A percentile compares a stretch with the other conserved stretches of the same genome.
Conservation (phyloP, 768 basidiomycete genomes). For the Lactarius pseudohatsudake region DNA sequence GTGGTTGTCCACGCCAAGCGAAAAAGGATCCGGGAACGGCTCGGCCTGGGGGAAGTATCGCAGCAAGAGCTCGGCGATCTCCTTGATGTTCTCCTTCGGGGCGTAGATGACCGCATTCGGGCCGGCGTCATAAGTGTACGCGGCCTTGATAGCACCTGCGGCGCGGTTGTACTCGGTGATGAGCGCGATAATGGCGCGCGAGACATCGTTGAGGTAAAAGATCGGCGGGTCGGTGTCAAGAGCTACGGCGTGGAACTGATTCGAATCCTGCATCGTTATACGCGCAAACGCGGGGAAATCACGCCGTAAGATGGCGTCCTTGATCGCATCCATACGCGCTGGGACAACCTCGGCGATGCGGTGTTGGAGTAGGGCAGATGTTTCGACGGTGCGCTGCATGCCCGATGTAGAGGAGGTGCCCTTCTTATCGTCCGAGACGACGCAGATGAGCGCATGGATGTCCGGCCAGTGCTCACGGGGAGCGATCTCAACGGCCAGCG, state of each 20-base stretch:
- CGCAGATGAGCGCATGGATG: slow-evolving; percentile 95
- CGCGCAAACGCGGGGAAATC: slow-evolving; percentile 89
- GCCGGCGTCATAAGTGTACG: slow-evolving; percentile 99
- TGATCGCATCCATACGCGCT: slow-evolving; percentile 77
- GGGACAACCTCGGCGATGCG: slow-evolving; percentile 89
- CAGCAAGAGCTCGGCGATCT: slow-evolving; percentile 73
- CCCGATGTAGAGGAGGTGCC: slow-evolving; percentile 92
- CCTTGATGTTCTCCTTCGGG: slow-evolving; percentile 68
- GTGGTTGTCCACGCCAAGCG: slow-evolving; percentile 44
- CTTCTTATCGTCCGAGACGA: slow-evolving; percentile 95
- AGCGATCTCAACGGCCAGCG: slow-evolving; percentile 84
- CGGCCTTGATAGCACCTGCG: slow-evolving; percentile 71
- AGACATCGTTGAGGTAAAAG: slow-evolving; percentile 99
- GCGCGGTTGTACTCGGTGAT: slow-evolving; percentile 92
- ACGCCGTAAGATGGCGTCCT: slow-evolving; percentile 68
- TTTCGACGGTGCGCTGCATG: slow-evolving; percentile 98
- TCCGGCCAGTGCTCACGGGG: slow-evolving; percentile 89
- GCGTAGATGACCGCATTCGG: slow-evolving; percentile 99
- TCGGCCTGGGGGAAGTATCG: slow-evolving; percentile 86
- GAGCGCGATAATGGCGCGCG: slow-evolving; percentile 85
- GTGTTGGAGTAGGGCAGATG: slow-evolving; percentile 82
- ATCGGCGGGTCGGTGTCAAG: slow-evolving; percentile 97
- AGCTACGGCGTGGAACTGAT: slow-evolving; percentile 97
- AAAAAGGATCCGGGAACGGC: slow-evolving; percentile 74
- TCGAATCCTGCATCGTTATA: slow-evolving; percentile 96